Percentiles rank a stretch among this genome's conserved stretches.
These are phyloP conservation scores for Malassezia restricta DNA, from an alignment of 1,284 basidiomycete genomes.

Conservation along the genomic window DNA sequence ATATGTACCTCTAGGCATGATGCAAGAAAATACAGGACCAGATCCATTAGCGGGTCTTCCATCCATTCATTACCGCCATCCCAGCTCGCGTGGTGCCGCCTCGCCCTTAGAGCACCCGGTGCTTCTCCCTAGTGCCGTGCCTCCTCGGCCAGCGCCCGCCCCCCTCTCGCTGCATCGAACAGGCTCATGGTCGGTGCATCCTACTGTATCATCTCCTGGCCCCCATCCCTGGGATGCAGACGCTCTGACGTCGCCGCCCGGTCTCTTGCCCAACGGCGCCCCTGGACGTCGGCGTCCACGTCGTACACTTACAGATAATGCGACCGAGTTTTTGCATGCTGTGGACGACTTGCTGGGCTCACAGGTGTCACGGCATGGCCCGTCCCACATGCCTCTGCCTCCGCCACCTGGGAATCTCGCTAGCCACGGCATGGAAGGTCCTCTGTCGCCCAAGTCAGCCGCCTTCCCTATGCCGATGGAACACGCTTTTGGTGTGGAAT, in stretches of 20 bases:
- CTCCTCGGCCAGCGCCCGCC: background rate
- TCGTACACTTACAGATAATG: conserved; percentile 13
- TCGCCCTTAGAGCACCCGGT: too few species aligned
- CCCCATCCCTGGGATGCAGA: background rate
- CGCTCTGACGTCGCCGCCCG: background rate
- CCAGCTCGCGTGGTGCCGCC: too few species aligned
- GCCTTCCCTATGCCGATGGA: background rate
- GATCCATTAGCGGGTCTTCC: background rate
- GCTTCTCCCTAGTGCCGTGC: too few species aligned
- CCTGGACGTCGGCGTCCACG: background rate
- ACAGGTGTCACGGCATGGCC: background rate
- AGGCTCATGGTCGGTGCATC: background rate
- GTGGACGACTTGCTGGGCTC: conserved; percentile 1
- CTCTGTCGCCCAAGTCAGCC: background rate
- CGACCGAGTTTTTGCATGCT: conserved; percentile 11
- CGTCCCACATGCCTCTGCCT: background rate
- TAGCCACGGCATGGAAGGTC: background rate
- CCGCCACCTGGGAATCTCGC: background rate
- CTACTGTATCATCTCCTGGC: background rate
- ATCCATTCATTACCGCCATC: background rate
- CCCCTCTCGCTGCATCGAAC: background rate
- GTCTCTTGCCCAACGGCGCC: background rate
- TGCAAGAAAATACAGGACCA: background rate
- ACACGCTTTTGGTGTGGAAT: background rate
- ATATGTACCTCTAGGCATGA: background rate